Evolutionary conservation across 441 rosid genomes (phyloP).

Genomic region (Pelargonium australe): DNA sequence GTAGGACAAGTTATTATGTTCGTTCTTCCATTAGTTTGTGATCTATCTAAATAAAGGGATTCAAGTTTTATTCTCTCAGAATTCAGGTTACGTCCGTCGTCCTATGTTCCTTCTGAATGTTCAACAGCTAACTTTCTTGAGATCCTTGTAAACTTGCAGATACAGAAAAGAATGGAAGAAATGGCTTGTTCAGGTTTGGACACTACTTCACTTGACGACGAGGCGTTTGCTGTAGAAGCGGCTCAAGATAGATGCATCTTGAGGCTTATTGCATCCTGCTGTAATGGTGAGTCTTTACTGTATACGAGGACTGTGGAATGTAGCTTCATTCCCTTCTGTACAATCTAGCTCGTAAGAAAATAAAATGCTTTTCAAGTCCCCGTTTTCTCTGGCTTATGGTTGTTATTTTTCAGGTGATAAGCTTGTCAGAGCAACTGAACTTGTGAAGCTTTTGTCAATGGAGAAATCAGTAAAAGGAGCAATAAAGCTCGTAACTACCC

Average conservation of each 20-base stretch:
- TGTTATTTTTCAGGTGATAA: conserved; percentile 57
- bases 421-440: conserved; percentile 73
- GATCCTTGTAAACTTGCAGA: conserved; percentile 36
- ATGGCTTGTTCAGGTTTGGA: conserved; percentile 44
- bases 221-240: conserved; percentile 62
- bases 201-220: conserved; percentile 55
- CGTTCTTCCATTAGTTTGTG: not conserved
- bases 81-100: not conserved
- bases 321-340: not conserved
- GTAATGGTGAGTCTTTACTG: conserved; percentile 55
- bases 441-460: conserved; percentile 60
- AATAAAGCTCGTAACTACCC: conserved; percentile 72
- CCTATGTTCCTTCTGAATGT: not conserved
- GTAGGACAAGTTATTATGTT: not conserved
- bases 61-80: too few species aligned
- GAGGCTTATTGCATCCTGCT: conserved; percentile 77
- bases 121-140: conserved; percentile 12
- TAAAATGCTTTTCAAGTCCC: too few species aligned
- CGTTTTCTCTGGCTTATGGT: conserved; percentile 9
- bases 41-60: not conserved
- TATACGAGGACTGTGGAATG: not conserved
- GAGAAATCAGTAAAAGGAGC: conserved; percentile 89
- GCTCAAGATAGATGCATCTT: conserved; percentile 90
- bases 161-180: conserved; percentile 55
- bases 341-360: not conserved